Evolutionary conservation across 1,284 basidiomycete species (phyloP).

Genomic region (Moesziomyces sp.): DNA sequence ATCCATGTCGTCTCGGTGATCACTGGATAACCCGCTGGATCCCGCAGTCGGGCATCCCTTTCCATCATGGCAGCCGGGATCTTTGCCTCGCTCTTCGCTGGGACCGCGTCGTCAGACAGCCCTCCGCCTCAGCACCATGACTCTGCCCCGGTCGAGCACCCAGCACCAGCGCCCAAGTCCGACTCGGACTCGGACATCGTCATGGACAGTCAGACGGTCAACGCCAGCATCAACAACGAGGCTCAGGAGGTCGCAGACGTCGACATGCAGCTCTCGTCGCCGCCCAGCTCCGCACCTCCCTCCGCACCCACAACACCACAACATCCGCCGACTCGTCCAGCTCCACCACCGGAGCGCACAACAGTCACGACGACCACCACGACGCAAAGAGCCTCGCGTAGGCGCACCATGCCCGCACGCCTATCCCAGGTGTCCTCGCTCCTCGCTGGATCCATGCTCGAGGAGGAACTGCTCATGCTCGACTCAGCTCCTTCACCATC

Average conservation of each 20-base stretch:
- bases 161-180: not conserved
- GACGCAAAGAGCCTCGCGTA: constrained; percentile 25
- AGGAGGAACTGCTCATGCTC: constrained; percentile 49
- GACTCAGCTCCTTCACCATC: constrained; percentile 25
- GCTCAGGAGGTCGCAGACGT: constrained; percentile 26
- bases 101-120: constrained; percentile 2
- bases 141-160: no score
- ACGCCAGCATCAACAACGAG: constrained; percentile 4
- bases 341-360: constrained; percentile 1
- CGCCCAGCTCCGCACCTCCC: constrained; percentile 35
- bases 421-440: constrained; percentile 50
- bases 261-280: constrained; percentile 34
- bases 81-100: constrained; percentile 38
- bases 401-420: constrained; percentile 49
- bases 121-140: not conserved
- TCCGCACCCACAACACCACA: constrained; percentile 10
- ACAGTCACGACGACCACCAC: constrained; percentile 2
- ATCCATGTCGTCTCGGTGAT: not conserved
- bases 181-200: not conserved
- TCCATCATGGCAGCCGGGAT: constrained; percentile 24
- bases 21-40: not conserved
- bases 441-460: constrained; percentile 48
- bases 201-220: no score
- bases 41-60: not conserved
- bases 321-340: not conserved